Conservation (phyloP, 305 asterid genomes). For the Fraxinus greggii region DNA sequence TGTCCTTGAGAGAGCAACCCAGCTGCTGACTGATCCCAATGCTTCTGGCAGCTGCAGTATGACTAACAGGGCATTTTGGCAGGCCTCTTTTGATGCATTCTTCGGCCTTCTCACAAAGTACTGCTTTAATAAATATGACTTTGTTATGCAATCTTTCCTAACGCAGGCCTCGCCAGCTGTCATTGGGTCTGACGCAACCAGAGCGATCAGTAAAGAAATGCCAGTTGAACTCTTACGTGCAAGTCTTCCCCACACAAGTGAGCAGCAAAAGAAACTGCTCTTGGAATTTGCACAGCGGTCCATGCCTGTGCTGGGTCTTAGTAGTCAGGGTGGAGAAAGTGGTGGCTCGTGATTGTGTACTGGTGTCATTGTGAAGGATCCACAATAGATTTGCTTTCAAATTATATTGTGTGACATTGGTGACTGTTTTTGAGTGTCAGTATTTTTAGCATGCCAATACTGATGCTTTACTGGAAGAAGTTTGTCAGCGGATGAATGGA, state of each 20-base stretch:
- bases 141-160: conserved; percentile 47
- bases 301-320: conserved; percentile 48
- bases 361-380: neutral
- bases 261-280: conserved; percentile 56
- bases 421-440: neutral
- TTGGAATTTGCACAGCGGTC: conserved; percentile 64
- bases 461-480: neutral
- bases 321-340: conserved; percentile 35
- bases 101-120: conserved; percentile 59
- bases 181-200: conserved; percentile 50
- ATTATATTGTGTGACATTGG: neutral
- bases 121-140: conserved; percentile 66
- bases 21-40: conserved; percentile 56
- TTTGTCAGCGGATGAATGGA: neutral
- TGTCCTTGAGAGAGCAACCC: conserved; percentile 68
- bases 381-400: neutral
- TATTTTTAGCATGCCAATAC: neutral
- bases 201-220: conserved; percentile 62
- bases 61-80: conserved; percentile 64
- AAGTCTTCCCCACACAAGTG: conserved; percentile 72
- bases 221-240: conserved; percentile 75
- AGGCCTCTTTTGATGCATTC: conserved; percentile 76
- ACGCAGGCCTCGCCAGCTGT: conserved; percentile 40
- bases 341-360: conserved; percentile 34
- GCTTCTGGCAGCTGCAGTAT: conserved; percentile 50